Base-by-base conservation (phyloP, 352 stramenopile genomes). In the Globisporangium rhizosaccharum region DNA sequence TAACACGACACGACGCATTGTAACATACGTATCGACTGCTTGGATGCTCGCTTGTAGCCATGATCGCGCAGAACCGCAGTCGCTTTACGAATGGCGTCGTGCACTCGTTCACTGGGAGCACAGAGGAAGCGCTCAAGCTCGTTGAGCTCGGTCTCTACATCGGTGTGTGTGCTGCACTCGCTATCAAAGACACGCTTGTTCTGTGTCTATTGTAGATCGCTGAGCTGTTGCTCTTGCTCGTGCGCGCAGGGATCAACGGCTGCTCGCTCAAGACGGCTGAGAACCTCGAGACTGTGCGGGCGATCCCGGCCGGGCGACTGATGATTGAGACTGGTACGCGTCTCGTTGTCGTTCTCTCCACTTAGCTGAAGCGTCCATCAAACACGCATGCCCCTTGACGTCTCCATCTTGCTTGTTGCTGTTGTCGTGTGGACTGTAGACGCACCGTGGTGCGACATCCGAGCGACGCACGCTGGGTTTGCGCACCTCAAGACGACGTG, bases 391-490 rank as follows among this genome's bases (percentile, higher is more conserved):
- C 9, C 7, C 17, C 12, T 47, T 10, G 18, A 47, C 41, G 41
- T 47, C 41, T 9, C 54, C 18, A 28, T 23, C 26, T 49, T n/a
- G 14, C 25, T n/a, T 59, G 25, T 11, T n/a, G 50, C 26, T 42
- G 0, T 18, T 23, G 28, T 17, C 17, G 10, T 18, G 12, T 18
- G 15, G 18, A 26, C 26, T 30, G 56, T 11, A 91, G 96, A 99
- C 71, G 93, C 91, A 53, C 96, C 96, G 25, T 99, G 96, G 92
- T 98, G 96, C 69, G 95, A 98, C 65, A 97, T 99, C 53, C 89
- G 94, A 41, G 70, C 82, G 11, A 98, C 94, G 2, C 96, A 99
- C 72, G 94, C 96, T 44, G 87, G 96, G 3, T 90, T 88, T 53
- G 9, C 64, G 12, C 87, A 96, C 56, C 78, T 99, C 17, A 71